Evolutionary conservation across 1,139 yeast genomes (phyloP).

Genomic region (Kodamaea plutei): DNA sequence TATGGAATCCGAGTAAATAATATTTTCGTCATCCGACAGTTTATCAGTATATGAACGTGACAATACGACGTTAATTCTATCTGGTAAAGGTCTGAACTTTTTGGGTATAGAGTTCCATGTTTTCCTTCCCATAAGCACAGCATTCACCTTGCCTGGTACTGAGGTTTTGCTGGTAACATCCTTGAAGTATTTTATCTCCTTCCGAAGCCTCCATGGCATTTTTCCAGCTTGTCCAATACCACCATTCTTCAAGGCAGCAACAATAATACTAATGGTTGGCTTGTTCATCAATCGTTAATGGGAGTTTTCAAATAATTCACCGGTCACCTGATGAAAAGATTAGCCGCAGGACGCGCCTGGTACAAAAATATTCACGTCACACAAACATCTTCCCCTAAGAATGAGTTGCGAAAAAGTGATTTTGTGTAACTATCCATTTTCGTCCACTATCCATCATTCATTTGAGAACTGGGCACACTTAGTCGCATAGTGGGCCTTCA

Average conservation of each 20-base stretch:
- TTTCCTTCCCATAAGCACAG: constrained; percentile 92
- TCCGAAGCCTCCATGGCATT: constrained; percentile 82
- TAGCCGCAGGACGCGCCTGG: too few relatives aligned
- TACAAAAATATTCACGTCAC: too few relatives aligned
- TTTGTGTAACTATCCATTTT: too few relatives aligned
- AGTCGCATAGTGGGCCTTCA: too few relatives aligned
- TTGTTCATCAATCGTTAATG: constrained; percentile 4
- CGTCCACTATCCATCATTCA: too few relatives aligned
- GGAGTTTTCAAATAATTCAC: too few relatives aligned
- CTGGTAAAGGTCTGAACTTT: constrained; percentile 77
- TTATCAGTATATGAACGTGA: constrained; percentile 45
- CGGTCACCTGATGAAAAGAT: too few relatives aligned
- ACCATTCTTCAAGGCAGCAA: constrained; percentile 80
- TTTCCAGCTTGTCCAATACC: constrained; percentile 85
- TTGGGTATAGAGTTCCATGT: constrained; percentile 94
- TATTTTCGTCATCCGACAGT: constrained; percentile 15
- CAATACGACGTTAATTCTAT: constrained; percentile 70
- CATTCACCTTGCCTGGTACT: constrained; percentile 45
- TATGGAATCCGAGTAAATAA: constrained; percentile 41
- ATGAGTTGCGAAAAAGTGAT: too few relatives aligned
- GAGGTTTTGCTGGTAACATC: constrained; percentile 56
- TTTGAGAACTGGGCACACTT: too few relatives aligned
- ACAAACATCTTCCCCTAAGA: too few relatives aligned
- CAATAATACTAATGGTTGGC: constrained; percentile 56
- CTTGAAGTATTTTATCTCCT: constrained; percentile 83